These are phyloP conservation scores for Pythium brachiatum DNA, from an alignment of 352 stramenopile genomes.

Conservation along the genomic window DNA sequence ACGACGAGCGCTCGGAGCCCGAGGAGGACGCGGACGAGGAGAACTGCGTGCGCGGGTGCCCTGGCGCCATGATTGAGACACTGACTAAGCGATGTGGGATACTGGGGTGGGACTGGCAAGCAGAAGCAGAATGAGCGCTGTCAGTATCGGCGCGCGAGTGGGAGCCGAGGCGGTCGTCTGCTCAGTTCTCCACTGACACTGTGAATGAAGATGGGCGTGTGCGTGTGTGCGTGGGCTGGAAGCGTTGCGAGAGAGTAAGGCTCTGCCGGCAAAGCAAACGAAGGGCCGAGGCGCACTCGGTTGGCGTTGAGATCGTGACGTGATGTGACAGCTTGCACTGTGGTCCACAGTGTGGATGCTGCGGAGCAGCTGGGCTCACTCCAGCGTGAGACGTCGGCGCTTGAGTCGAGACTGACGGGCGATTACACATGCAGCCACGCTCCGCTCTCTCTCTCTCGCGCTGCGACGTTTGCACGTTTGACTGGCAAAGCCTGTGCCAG, in stretches of 20 bases:
- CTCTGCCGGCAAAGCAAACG: slow-evolving; percentile 3
- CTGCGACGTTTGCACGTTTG: slow-evolving; percentile 4
- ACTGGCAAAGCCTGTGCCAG: not conserved
- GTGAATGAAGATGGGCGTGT: too few species aligned
- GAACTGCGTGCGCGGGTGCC: not conserved
- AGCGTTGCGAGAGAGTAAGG: slow-evolving; percentile 1
- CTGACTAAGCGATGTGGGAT: not conserved
- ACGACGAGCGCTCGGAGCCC: slow-evolving; percentile 15
- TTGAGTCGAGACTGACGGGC: not conserved
- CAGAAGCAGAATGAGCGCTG: not conserved
- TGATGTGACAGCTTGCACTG: slow-evolving; percentile 1
- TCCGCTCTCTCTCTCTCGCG: not conserved
- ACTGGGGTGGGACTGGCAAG: slow-evolving; percentile 2
- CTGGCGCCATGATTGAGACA: slow-evolving; percentile 11
- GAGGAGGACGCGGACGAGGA: slow-evolving; percentile 13
- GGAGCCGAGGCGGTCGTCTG: not conserved
- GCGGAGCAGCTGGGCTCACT: not conserved
- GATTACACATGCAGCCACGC: not conserved
- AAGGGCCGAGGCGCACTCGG: not conserved
- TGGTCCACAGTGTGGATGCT: too few species aligned
- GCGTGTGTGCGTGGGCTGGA: not conserved
- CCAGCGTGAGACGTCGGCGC: not conserved
- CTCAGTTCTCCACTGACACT: not conserved
- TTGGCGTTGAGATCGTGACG: not conserved
- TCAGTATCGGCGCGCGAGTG: not conserved